These are phyloP conservation scores for Taphrina deformans DNA, from an alignment of 1,139 yeast genomes.

Conservation along the genomic window DNA sequence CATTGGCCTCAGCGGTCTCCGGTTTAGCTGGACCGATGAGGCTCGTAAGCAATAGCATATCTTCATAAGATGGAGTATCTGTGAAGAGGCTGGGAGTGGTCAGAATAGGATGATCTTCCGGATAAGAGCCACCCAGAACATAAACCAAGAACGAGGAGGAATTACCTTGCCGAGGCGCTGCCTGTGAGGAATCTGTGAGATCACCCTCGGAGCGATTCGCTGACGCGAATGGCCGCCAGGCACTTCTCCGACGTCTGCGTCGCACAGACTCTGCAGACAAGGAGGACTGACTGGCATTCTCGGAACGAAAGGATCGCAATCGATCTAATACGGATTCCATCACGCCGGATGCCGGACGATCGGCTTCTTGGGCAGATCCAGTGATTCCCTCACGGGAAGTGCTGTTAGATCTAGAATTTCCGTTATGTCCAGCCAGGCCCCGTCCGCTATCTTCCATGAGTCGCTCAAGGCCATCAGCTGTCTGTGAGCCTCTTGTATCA, in stretches of 20 bases:
- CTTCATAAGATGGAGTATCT: conserved; percentile 55
- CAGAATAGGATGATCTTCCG: conserved; percentile 53
- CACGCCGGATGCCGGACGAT: not conserved
- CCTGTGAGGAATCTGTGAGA: not conserved
- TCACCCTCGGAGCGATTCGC: not conserved
- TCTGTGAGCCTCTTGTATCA: not conserved
- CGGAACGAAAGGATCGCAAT: conserved; percentile 16
- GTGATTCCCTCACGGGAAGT: not conserved
- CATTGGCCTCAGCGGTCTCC: conserved; percentile 50
- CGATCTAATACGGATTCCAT: conserved; percentile 28
- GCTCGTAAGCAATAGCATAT: conserved; percentile 50
- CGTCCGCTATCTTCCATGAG: not conserved
- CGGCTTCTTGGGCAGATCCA: not conserved
- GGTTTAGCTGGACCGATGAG: conserved; percentile 53
- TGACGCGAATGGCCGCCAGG: conserved; percentile 26
- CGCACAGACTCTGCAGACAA: not conserved
- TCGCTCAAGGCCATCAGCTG: not conserved
- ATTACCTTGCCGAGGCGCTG: conserved; percentile 30
- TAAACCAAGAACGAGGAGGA: conserved; percentile 53
- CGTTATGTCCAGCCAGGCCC: not conserved
- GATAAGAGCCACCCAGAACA: conserved; percentile 54
- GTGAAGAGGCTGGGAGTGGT: conserved; percentile 53
- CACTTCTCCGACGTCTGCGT: conserved; percentile 14
- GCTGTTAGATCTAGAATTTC: not conserved
- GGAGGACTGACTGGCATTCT: not conserved